Base-by-base conservation (phyloP, 176 grass and related monocot species). In the Puya raimondii region DNA sequence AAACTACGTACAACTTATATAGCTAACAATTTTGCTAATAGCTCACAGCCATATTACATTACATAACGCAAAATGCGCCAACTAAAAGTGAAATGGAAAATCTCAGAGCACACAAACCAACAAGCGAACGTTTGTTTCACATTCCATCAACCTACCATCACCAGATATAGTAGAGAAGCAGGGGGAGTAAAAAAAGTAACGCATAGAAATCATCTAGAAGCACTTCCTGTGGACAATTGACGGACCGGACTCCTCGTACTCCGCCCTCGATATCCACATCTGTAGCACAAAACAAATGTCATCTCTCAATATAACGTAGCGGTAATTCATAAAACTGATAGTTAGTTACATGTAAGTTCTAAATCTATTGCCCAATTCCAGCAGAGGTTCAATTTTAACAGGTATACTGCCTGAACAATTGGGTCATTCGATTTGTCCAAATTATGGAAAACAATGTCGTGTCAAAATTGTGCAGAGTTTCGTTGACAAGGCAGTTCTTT, bases 151-250 rank as follows among this genome's bases (percentile, higher is more conserved):
- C 75, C 52, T 70, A 49, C 63, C 22, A 70, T 61, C 78, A 72
- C 66, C 68, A 80, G 58, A 85, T 66, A 74, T 47, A 64, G 66
- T 47, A 76, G 12, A 48, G 29, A 78, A 75, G 50, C 21, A 18
- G 56, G 16, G 21, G 21, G 56, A 16, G 17, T 9, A 17, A 22
- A 81, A 53, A 70, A 64, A 48, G 17, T 17, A 22, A 54, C 33
- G 33, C 33, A 42, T 6, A 0, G 14, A 26, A 49, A 21, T 26
- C 51, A 20, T 48, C 79, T 87, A 91, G 80, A 92, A 92, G 80
- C 90, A 92, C 74, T 92, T 88, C 80, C 90, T 86, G 70, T 92
- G 90, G 74, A 92, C 90, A 50, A 92, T 92, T 20, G 90, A 79
- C 21, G 90, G 90, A 16, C 90, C 90, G 27, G 86, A 88, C 68